A percentile compares a stretch with the other conserved stretches of the same genome.
phyloP scores from a whole-genome alignment of 768 basidiomycete species.

The Baorangia bicolor region DNA sequence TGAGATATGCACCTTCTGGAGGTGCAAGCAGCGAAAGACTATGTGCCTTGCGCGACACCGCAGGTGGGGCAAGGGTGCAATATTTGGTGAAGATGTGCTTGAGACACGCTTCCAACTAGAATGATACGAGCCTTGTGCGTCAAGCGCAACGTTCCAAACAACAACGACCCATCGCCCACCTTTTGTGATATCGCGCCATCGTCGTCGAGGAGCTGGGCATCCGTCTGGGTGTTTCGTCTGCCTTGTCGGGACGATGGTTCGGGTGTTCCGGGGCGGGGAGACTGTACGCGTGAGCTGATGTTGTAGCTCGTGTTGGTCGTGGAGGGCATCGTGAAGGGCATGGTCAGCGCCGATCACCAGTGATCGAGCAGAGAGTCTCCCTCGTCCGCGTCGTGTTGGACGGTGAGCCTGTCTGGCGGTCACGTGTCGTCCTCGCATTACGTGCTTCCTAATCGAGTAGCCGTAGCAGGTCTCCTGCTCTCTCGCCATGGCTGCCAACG shows the following conservation, averaged over 20 bases:
- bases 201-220: slow-evolving; percentile 62
- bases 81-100: slow-evolving; percentile 81
- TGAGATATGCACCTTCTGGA: slow-evolving; percentile 53
- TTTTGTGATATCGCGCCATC: slow-evolving; percentile 67
- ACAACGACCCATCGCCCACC: slow-evolving; percentile 35
- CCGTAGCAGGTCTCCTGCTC: neutral
- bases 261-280: slow-evolving; percentile 58
- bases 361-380: slow-evolving; percentile 13
- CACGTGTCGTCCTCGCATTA: slow-evolving; percentile 14
- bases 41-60: slow-evolving; percentile 17
- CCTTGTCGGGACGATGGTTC: slow-evolving; percentile 63
- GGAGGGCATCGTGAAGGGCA: slow-evolving; percentile 16
- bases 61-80: slow-evolving; percentile 47
- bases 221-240: slow-evolving; percentile 48
- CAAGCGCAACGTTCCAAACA: neutral
- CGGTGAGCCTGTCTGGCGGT: slow-evolving; percentile 21
- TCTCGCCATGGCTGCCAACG: slow-evolving; percentile 39
- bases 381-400: slow-evolving; percentile 24
- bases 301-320: neutral
- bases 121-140: neutral
- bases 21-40: slow-evolving; percentile 42
- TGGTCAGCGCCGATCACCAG: slow-evolving; percentile 16
- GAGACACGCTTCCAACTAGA: slow-evolving; percentile 65
- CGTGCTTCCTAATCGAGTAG: slow-evolving; percentile 14
- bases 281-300: slow-evolving; percentile 35